Percentiles rank a stretch among this genome's conserved stretches.
phyloP scores from a whole-genome alignment of 176 grass and related monocot genomes.

The Lolium multiflorum region DNA sequence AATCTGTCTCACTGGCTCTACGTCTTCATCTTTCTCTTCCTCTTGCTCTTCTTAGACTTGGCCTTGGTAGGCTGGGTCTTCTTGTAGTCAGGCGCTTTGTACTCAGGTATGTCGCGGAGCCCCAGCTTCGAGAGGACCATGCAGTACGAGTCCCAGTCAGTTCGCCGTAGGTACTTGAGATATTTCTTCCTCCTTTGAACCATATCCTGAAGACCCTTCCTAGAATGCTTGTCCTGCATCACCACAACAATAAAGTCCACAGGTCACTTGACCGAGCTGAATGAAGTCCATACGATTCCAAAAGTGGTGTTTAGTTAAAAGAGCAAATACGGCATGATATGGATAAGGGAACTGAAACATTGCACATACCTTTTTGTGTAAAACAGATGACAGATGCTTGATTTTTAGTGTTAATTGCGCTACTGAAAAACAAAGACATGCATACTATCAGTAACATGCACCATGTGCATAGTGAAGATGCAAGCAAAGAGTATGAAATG shows the following conservation, averaged over 20 bases:
- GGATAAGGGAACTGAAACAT: background rate
- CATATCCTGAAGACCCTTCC: constrained; percentile 91
- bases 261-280: background rate
- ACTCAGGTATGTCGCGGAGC: no score
- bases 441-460: constrained; percentile 23
- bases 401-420: constrained; percentile 96
- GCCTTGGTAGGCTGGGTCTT: no score
- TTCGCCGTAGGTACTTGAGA: constrained; percentile 85
- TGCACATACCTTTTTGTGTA: constrained; percentile 86
- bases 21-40: no score
- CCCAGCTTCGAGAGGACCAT: constrained; percentile 82
- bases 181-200: constrained; percentile 94
- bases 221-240: constrained; percentile 89
- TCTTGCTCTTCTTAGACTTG: no score
- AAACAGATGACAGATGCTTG: constrained; percentile 78
- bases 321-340: background rate
- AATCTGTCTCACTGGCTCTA: background rate
- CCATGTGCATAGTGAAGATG: background rate
- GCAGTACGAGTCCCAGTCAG: constrained; percentile 96
- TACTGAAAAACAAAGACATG: constrained; percentile 62
- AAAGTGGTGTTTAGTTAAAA: background rate
- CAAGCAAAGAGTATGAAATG: constrained; percentile 8
- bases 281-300: background rate
- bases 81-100: no score
- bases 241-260: background rate